Evolutionary conservation across 2,329 filamentous ascomycete genomes (phyloP).

Genomic region (Massarina eburnea): DNA sequence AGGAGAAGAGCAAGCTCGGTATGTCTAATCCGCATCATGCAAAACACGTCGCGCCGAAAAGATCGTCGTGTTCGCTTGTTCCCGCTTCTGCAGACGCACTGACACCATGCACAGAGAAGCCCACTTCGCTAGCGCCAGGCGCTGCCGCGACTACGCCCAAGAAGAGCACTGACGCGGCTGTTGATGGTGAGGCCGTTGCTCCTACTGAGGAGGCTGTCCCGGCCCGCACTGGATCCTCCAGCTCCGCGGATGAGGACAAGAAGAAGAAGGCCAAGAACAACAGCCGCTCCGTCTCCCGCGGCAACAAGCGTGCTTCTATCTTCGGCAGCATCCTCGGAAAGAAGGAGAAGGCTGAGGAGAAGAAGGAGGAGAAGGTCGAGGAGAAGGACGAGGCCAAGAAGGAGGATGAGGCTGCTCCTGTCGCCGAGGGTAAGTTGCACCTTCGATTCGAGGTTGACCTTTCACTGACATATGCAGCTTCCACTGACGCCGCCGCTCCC

Average conservation of each 20-base stretch:
- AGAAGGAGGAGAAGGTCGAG: slow-evolving; percentile 49
- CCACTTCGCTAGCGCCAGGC: slow-evolving; percentile 42
- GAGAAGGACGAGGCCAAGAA: slow-evolving; percentile 40
- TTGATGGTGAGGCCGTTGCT: slow-evolving; percentile 30
- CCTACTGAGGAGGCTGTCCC: slow-evolving; percentile 22
- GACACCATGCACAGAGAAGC: slow-evolving; percentile 44
- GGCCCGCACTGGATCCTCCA: slow-evolving; percentile 43
- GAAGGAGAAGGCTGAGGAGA: slow-evolving; percentile 57
- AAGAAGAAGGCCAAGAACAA: slow-evolving; percentile 54
- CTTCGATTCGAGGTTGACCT: not conserved
- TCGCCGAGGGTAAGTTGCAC: slow-evolving; percentile 34
- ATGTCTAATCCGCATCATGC: slow-evolving; percentile 37
- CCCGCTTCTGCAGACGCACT: slow-evolving; percentile 33
- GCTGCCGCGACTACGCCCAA: slow-evolving; percentile 45
- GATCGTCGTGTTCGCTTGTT: slow-evolving; percentile 34
- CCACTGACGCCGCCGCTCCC: slow-evolving; percentile 31
- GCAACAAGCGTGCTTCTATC: slow-evolving; percentile 61
- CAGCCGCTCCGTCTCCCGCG: slow-evolving; percentile 61
- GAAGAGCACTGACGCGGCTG: slow-evolving; percentile 51
- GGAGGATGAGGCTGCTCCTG: slow-evolving; percentile 31
- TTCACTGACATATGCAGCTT: slow-evolving; percentile 17
- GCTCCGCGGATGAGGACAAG: slow-evolving; percentile 50
- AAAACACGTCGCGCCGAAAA: slow-evolving; percentile 19
- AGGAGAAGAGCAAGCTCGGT: slow-evolving; percentile 72
- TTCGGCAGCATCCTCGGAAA: slow-evolving; percentile 62